Conservation (phyloP, 2,329 filamentous ascomycete species). For the Aspergillus ruber region DNA sequence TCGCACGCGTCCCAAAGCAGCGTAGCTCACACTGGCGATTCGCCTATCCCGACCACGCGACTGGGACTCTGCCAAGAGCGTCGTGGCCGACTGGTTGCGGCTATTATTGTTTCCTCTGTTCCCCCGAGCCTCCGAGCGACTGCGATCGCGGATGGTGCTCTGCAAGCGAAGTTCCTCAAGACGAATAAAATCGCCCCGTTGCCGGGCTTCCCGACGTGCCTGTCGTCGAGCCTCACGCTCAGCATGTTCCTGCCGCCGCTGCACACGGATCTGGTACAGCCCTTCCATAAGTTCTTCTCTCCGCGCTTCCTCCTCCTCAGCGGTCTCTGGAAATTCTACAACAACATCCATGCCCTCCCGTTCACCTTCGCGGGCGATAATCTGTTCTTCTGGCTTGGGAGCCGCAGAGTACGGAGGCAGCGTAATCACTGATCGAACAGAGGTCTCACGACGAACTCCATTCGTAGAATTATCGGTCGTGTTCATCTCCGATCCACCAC, state of each 20-base stretch:
- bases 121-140: constrained; percentile 20
- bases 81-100: constrained; percentile 26
- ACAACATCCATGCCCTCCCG: constrained; percentile 86
- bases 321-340: constrained; percentile 73
- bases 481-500: constrained; percentile 23
- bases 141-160: constrained; percentile 46
- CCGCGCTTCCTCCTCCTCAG: constrained; percentile 68
- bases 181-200: constrained; percentile 61
- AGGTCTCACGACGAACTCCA: constrained; percentile 71
- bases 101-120: constrained; percentile 34
- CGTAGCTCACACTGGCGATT: constrained; percentile 44
- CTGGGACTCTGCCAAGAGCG: constrained; percentile 39
- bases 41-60: constrained; percentile 39
- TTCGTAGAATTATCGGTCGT: constrained; percentile 17
- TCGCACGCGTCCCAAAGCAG: constrained; percentile 41
- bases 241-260: constrained; percentile 66
- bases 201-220: constrained; percentile 64
- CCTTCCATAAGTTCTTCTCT: constrained; percentile 90
- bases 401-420: constrained; percentile 75
- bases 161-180: constrained; percentile 58
- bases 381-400: constrained; percentile 68
- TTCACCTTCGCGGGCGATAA: constrained; percentile 84
- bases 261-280: constrained; percentile 78
- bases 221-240: constrained; percentile 72
- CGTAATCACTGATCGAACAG: constrained; percentile 88